Evolutionary conservation across 106 monocot genomes (phyloP).

Genomic region (Alisma plantagoaquatica): DNA sequence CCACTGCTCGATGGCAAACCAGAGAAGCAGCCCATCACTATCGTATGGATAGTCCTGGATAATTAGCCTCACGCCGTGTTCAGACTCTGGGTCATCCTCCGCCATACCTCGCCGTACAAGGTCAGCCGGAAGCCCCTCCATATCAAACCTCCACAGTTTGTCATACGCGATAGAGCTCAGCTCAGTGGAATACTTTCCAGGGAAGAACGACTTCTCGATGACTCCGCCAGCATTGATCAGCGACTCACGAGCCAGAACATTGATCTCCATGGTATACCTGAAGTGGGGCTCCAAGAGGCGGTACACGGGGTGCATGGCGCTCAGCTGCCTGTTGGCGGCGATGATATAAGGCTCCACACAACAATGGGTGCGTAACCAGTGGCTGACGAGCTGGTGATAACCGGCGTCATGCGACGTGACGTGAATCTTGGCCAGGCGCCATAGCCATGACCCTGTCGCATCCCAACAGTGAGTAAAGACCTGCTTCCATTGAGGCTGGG

Average conservation of each 20-base stretch:
- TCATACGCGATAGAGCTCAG: conserved; percentile 70
- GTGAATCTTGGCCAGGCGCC: conserved; percentile 97
- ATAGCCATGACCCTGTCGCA: conserved; percentile 78
- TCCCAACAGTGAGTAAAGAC: conserved; percentile 75
- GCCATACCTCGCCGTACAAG: conserved; percentile 86
- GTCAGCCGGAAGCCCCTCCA: conserved; percentile 78
- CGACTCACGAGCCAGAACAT: conserved; percentile 71
- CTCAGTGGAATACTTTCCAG: conserved; percentile 51
- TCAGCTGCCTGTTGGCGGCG: conserved; percentile 66
- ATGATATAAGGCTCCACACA: conserved; percentile 80
- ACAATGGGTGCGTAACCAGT: conserved; percentile 85
- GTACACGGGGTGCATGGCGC: conserved; percentile 82
- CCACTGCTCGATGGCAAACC: conserved; percentile 63
- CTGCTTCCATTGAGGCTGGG: conserved; percentile 23
- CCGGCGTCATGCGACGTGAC: conserved; percentile 95
- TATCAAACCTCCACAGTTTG: conserved; percentile 63
- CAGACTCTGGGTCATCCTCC: conserved; percentile 50
- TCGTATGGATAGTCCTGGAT: conserved; percentile 96
- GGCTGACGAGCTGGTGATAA: conserved; percentile 93
- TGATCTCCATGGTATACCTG: conserved; percentile 83
- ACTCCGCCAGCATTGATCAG: conserved; percentile 78
- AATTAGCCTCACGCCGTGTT: conserved; percentile 57
- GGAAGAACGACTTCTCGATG: conserved; percentile 85
- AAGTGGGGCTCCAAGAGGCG: conserved; percentile 89
- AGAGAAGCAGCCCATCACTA: conserved; percentile 80